Conservation (phyloP, 805 yeast genomes). For the Debaryomyces prosopidis region DNA sequence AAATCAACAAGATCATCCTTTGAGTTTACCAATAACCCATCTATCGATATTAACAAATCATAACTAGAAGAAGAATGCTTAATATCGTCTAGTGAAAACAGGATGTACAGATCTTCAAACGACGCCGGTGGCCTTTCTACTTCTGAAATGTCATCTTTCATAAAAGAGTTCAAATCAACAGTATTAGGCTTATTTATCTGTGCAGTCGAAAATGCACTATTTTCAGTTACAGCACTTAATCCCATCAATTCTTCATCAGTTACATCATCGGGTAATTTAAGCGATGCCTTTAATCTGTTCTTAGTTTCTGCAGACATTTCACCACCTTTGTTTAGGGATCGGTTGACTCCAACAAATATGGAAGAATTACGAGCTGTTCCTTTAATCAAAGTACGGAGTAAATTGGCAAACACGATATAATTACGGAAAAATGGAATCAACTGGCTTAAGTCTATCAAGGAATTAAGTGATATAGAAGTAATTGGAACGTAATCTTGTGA, state of each 20-base stretch:
- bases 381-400: conserved; percentile 8
- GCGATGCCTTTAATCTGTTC: conserved; percentile 32
- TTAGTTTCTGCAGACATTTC: conserved; percentile 22
- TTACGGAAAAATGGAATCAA: conserved; percentile 33
- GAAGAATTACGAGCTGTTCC: not conserved
- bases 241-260: conserved; percentile 41
- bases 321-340: conserved; percentile 1
- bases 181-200: conserved; percentile 12
- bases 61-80: conserved; percentile 19
- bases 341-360: not conserved
- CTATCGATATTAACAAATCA: conserved; percentile 23
- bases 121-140: not conserved
- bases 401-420: conserved; percentile 26
- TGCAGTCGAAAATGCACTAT: conserved; percentile 15
- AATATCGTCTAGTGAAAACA: conserved; percentile 21
- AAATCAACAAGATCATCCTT: conserved; percentile 6
- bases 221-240: conserved; percentile 29
- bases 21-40: conserved; percentile 13
- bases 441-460: conserved; percentile 22
- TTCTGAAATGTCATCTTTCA: conserved; percentile 16
- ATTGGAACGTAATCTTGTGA: conserved; percentile 20
- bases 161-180: conserved; percentile 24
- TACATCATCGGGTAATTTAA: conserved; percentile 35
- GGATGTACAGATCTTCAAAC: conserved; percentile 5
- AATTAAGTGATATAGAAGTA: conserved; percentile 19